A percentile compares a stretch with the other conserved stretches of the same genome.
Evolutionary conservation across 306 rosid genomes (phyloP).

Genomic region (Castanea crenata): DNA sequence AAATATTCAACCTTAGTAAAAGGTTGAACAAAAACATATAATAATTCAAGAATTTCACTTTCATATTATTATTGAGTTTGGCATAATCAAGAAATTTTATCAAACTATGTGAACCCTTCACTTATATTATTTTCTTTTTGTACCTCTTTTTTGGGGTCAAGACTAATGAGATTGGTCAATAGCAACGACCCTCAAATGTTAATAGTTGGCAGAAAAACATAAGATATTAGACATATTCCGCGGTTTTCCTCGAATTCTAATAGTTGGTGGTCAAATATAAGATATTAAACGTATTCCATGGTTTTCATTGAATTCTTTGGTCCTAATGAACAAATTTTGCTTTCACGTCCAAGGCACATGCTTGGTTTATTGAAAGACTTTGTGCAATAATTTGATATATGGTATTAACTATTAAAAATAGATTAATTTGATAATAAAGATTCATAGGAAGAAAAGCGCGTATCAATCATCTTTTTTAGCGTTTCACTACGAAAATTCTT

Average conservation of each 20-base stretch:
- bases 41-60: not conserved
- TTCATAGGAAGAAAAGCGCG: too few relatives aligned
- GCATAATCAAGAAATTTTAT: not conserved
- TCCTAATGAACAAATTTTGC: not conserved
- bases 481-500: too few relatives aligned
- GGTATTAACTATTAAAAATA: too few relatives aligned
- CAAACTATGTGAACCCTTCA: not conserved
- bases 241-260: not conserved
- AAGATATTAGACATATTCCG: not conserved
- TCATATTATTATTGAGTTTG: too few relatives aligned
- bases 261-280: not conserved
- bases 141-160: not conserved
- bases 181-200: slow-evolving; percentile 8
- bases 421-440: too few relatives aligned
- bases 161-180: slow-evolving; percentile 8
- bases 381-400: too few relatives aligned
- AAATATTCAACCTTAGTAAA: not conserved
- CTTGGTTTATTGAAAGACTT: too few relatives aligned
- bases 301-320: not conserved
- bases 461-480: too few relatives aligned
- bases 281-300: not conserved
- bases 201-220: too few relatives aligned
- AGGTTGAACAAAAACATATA: not conserved
- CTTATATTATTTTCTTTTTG: too few relatives aligned
- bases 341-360: too few relatives aligned